Percentiles rank a stretch among this genome's conserved stretches.
Conservation (phyloP, 192 early-diverging fungal genomes). For the Backusella westeae region DNA sequence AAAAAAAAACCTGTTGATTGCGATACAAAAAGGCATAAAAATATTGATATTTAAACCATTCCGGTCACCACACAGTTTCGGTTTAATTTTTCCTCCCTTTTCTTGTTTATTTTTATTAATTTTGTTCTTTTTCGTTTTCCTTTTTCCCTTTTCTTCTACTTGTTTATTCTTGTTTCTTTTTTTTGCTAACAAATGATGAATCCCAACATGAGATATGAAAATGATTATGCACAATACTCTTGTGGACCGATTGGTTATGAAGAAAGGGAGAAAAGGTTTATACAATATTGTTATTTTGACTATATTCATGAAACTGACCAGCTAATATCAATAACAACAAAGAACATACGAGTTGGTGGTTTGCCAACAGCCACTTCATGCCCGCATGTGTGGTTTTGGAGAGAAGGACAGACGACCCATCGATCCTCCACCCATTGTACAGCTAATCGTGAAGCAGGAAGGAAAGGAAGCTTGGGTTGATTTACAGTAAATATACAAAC, state of each 20-base stretch:
- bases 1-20: neutral
- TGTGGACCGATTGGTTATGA: conserved; percentile 14
- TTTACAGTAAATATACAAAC: conserved; percentile 40
- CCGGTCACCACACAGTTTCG: neutral
- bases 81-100: neutral
- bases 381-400: conserved; percentile 81
- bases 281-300: neutral
- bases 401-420: conserved; percentile 80
- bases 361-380: conserved; percentile 72
- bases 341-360: conserved; percentile 63
- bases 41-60: neutral
- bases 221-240: neutral
- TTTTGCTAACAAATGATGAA: neutral
- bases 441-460: conserved; percentile 58
- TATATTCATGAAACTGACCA: neutral
- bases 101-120: neutral
- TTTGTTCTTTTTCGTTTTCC: neutral
- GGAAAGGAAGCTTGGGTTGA: conserved; percentile 52
- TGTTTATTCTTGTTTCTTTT: neutral
- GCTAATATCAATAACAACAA: conserved; percentile 12
- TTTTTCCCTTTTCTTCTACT: neutral
- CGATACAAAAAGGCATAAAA: neutral
- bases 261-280: conserved; percentile 12
- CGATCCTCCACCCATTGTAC: conserved; percentile 74
- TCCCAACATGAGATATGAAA: neutral